A percentile compares a stretch with the other conserved stretches of the same genome.
Conservation (phyloP, 805 yeast species). For the Yueomyces sp. region DNA sequence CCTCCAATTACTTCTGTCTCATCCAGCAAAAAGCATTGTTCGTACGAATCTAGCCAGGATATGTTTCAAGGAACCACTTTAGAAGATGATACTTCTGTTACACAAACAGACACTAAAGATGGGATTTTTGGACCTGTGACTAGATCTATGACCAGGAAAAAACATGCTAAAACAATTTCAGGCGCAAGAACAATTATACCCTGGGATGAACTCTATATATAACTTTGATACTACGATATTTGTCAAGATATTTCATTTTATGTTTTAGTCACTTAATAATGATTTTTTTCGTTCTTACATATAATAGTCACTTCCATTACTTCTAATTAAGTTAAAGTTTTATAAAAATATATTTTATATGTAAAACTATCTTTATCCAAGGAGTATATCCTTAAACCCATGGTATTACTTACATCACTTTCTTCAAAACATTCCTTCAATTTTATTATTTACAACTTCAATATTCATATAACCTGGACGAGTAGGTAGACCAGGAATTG, state of each 20-base stretch:
- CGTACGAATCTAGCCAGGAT: background rate
- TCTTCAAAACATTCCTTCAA: slow-evolving; percentile 58
- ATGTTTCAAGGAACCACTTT: slow-evolving; percentile 5
- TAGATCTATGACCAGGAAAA: slow-evolving; percentile 4
- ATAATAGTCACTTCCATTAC: background rate
- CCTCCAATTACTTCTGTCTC: no score
- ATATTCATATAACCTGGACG: slow-evolving; percentile 81
- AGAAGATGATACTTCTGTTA: slow-evolving; percentile 1
- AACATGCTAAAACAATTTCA: background rate
- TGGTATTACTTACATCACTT: background rate
- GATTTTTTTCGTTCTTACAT: background rate
- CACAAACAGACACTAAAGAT: background rate
- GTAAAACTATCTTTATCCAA: no score
- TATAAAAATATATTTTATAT: no score
- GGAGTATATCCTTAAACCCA: no score
- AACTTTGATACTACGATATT: no score
- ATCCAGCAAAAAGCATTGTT: no score
- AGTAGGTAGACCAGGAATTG: slow-evolving; percentile 78
- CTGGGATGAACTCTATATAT: slow-evolving; percentile 14
- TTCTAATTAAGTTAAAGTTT: no score
- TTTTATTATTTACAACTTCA: slow-evolving; percentile 71
- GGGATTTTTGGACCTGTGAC: slow-evolving; percentile 3
- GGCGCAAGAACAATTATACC: slow-evolving; percentile 16
- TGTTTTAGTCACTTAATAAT: no score
- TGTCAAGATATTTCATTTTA: no score